Percentiles rank a stretch among this genome's conserved stretches.
phyloP scores from a whole-genome alignment of 139 green algal genomes.

The Pedinophyceae sp. region DNA sequence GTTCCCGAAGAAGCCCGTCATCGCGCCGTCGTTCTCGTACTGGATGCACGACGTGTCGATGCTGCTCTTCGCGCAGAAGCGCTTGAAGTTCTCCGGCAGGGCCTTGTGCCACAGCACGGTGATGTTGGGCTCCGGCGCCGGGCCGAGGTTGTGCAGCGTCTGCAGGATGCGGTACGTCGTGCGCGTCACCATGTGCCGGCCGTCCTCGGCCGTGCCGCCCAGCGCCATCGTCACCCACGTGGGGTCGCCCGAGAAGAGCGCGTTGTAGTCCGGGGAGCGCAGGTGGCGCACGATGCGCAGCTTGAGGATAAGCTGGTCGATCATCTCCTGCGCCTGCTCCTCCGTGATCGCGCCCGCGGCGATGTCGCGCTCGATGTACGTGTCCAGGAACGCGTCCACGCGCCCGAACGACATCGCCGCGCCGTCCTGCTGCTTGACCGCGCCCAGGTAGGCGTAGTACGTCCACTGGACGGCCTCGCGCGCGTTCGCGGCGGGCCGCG shows the following conservation, averaged over 20 bases:
- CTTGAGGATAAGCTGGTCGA: constrained; percentile 55
- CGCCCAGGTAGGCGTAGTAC: constrained; percentile 58
- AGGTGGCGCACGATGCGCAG: constrained; percentile 35
- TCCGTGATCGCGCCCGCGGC: constrained; percentile 25
- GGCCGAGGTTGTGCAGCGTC: constrained; percentile 52
- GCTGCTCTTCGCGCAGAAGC: constrained; percentile 31
- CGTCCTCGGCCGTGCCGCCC: constrained; percentile 26
- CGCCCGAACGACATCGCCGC: constrained; percentile 59
- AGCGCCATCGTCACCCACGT: constrained; percentile 56
- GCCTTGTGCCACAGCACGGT: constrained; percentile 46
- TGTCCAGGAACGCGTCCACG: constrained; percentile 64
- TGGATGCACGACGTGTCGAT: constrained; percentile 44
- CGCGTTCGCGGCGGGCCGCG: constrained; percentile 24
- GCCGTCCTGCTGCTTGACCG: constrained; percentile 62
- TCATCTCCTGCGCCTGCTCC: constrained; percentile 36
- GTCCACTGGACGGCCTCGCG: constrained; percentile 55
- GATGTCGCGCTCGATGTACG: constrained; percentile 44
- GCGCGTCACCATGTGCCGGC: constrained; percentile 50
- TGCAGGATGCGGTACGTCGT: constrained; percentile 43
- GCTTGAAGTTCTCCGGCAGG: constrained; percentile 46
- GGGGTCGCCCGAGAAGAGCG: constrained; percentile 57
- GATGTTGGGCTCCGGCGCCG: constrained; percentile 59
- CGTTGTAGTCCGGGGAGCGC: constrained; percentile 61
- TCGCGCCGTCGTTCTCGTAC: constrained; percentile 48
- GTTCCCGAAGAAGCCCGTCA: constrained; percentile 36